Evolutionary conservation across 352 stramenopile genomes (phyloP), one percentile per base, ranked within the genome.

Genomic region (Phytophthora podocarpi): DNA sequence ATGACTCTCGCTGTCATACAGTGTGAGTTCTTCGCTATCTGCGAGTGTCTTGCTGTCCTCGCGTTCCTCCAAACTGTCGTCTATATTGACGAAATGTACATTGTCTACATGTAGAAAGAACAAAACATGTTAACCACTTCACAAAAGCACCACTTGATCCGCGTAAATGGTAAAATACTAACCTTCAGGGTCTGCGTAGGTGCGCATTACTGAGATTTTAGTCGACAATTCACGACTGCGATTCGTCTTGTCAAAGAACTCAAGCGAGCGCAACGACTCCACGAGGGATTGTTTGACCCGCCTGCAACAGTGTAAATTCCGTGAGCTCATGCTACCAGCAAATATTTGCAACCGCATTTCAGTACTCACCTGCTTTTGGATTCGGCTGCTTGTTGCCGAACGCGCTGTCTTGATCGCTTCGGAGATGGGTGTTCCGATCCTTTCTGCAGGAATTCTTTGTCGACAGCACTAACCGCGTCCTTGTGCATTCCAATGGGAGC

Each of bases 61-160:
- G 15, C 24, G 37, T 16, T 72, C 66, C 4, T 77, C 60, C 12
- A 74, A 21, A 20, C 55, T 77, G 45, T 83, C 80, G 45, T 89
- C 81, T 20, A 91, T 91, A 55, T 91, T 91, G 16, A 91, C 81
- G 48, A 91, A 91, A 63, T 91, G 81, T 0, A 91, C 75, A 31
- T 91, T 91, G 15, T 74, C 74, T 82, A n/a, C n/a, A 9, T 3
- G 16, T 23, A 5, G 13, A 54, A 48, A 20, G 6, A 6, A 40
- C 4, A 6, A 32, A n/a, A n/a, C n/a, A n/a, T n/a, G n/a, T n/a
- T n/a, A n/a, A n/a, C n/a, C n/a, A n/a, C n/a, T n/a, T 34, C 27
- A 18, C 18, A 12, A 26, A 53, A 56, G n/a, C n/a, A 11, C 1
- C 4, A 1, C 28, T 52, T 13, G 32, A 56, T 9, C n/a, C 2